phyloP scores from a whole-genome alignment of 2,329 filamentous ascomycete genomes.

The Thielaviopsis euricoi region DNA sequence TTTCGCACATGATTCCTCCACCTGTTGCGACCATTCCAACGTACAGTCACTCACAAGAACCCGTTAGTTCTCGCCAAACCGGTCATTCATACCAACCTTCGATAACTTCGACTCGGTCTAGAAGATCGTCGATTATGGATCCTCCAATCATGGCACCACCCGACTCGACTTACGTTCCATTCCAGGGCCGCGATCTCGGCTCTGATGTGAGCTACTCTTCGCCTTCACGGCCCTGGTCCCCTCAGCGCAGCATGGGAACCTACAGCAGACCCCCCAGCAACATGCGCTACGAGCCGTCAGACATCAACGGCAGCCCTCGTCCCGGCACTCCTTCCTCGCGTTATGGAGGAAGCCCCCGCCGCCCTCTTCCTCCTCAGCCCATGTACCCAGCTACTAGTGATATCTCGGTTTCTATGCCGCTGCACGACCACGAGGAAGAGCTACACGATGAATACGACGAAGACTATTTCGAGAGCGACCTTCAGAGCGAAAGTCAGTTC shows the following conservation, averaged over 20 bases:
- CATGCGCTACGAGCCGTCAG: constrained; percentile 66
- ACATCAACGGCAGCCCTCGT: constrained; percentile 76
- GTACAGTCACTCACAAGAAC: constrained; percentile 25
- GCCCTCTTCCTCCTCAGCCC: constrained; percentile 77
- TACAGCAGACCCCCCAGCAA: constrained; percentile 57
- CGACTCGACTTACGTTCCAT: constrained; percentile 46
- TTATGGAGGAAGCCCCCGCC: constrained; percentile 74
- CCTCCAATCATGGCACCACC: constrained; percentile 44
- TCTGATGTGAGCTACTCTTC: constrained; percentile 22
- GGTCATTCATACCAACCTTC: constrained; percentile 37
- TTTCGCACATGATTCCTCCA: background rate
- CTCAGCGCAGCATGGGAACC: constrained; percentile 36
- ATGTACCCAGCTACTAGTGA: constrained; percentile 37
- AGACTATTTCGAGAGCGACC: constrained; percentile 56
- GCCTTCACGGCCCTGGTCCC: constrained; percentile 43
- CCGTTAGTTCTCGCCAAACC: constrained; percentile 27
- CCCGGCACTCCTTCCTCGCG: constrained; percentile 80
- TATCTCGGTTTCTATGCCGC: constrained; percentile 55
- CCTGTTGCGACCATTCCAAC: constrained; percentile 12
- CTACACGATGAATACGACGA: constrained; percentile 30
- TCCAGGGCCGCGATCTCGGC: constrained; percentile 27
- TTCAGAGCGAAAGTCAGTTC: constrained; percentile 14
- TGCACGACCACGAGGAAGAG: constrained; percentile 19
- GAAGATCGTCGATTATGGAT: constrained; percentile 36
- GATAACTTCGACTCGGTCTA: constrained; percentile 29